Percentiles rank a stretch among this genome's conserved stretches.
Evolutionary conservation across 345 rosid genomes (phyloP).

Genomic region (Cardamine resedifolia): DNA sequence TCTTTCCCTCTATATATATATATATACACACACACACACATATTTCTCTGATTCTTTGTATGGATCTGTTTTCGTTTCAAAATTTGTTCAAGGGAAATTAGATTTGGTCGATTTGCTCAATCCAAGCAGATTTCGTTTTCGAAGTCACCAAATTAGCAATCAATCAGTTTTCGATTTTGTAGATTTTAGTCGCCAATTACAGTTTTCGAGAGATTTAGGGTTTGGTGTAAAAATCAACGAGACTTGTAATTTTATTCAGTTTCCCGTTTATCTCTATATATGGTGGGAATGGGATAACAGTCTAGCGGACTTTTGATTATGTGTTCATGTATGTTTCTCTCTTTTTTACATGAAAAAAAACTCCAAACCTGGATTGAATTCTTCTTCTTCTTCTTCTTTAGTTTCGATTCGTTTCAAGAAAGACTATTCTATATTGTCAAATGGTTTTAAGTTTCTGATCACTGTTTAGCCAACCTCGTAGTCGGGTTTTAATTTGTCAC

Average conservation of each 20-base stretch:
- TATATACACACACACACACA: too few relatives aligned
- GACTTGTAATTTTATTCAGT: too few relatives aligned
- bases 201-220: slow-evolving; percentile 5
- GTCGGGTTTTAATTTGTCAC: background rate
- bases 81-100: background rate
- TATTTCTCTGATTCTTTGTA: background rate
- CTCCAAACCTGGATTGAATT: background rate
- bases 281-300: too few relatives aligned
- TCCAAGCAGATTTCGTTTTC: background rate
- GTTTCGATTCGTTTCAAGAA: background rate
- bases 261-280: too few relatives aligned
- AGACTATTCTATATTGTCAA: background rate
- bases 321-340: too few relatives aligned
- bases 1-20: too few relatives aligned
- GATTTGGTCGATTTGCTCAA: background rate
- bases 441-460: background rate
- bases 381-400: slow-evolving; percentile 4
- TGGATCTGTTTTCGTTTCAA: background rate
- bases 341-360: too few relatives aligned
- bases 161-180: background rate
- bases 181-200: too few relatives aligned
- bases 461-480: background rate
- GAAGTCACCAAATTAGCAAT: background rate
- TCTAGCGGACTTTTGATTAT: too few relatives aligned
- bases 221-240: too few relatives aligned